Conservation (phyloP, 2,329 filamentous ascomycete species). For the Chaetomiaceae sp. region DNA sequence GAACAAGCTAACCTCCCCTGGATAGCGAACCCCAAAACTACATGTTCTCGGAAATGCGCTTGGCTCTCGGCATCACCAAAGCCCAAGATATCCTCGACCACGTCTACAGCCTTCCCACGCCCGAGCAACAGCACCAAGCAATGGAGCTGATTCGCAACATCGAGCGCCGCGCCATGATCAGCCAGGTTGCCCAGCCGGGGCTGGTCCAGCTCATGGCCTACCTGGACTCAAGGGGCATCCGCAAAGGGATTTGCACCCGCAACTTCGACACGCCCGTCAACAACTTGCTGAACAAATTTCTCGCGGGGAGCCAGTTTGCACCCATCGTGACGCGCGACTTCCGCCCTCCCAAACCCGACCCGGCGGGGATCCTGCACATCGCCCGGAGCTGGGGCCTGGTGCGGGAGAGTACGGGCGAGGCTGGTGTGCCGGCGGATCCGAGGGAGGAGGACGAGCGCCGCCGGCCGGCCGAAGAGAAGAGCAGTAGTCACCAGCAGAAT, state of each 20-base stretch:
- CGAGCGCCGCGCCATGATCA: conserved; percentile 74
- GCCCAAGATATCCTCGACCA: conserved; percentile 82
- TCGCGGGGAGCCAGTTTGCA: conserved; percentile 62
- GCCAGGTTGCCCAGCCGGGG: conserved; percentile 78
- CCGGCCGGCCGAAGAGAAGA: conserved; percentile 7
- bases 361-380: conserved; percentile 83
- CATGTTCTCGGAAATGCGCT: conserved; percentile 90
- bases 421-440: conserved; percentile 21
- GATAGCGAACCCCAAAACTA: conserved; percentile 81
- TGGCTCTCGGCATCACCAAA: conserved; percentile 67
- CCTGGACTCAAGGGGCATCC: conserved; percentile 62
- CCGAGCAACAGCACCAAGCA: conserved; percentile 55
- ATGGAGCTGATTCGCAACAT: conserved; percentile 72
- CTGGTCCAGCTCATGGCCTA: conserved; percentile 76
- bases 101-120: conserved; percentile 67
- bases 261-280: conserved; percentile 82
- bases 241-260: conserved; percentile 85
- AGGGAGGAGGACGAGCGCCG: conserved; percentile 15
- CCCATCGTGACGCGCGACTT: conserved; percentile 85
- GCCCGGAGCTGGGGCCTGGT: conserved; percentile 69
- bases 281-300: conserved; percentile 70
- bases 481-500: conserved; percentile 20
- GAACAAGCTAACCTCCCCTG: background rate
- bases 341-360: conserved; percentile 77
- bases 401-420: conserved; percentile 20